Evolutionary conservation across 306 rosid species (phyloP).

Genomic region (Vicia faba): DNA sequence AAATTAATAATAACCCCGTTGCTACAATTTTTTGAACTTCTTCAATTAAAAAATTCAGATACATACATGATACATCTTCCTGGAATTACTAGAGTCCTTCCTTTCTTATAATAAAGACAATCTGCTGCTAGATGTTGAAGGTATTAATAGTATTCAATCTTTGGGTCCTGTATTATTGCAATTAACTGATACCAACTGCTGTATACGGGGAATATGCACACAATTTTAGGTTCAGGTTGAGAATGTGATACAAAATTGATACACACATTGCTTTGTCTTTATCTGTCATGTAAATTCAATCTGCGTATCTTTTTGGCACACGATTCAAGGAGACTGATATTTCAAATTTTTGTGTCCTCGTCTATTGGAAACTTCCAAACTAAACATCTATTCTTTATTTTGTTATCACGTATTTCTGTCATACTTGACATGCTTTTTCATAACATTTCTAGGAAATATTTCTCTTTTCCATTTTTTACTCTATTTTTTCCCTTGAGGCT

Average conservation of each 20-base stretch:
- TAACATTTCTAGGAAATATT: constrained; percentile 16
- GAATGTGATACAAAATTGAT: constrained; percentile 27
- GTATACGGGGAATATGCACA: constrained; percentile 24
- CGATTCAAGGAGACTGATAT: constrained; percentile 17
- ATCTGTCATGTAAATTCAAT: constrained; percentile 15
- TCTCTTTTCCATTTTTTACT: constrained; percentile 1
- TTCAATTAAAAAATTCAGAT: constrained; percentile 19
- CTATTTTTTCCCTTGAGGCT: constrained; percentile 18
- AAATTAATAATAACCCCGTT: neutral
- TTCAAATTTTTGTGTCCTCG: neutral
- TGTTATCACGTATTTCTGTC: constrained; percentile 5
- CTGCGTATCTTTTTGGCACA: constrained; percentile 2
- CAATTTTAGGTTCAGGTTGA: constrained; percentile 24
- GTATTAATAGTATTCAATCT: constrained; percentile 13
- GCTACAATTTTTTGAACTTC: constrained; percentile 1
- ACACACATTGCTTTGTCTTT: constrained; percentile 16
- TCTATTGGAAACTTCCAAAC: constrained; percentile 16
- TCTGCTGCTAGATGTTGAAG: constrained; percentile 20
- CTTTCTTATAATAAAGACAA: neutral
- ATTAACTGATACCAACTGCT: constrained; percentile 16
- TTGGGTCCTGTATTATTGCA: constrained; percentile 22
- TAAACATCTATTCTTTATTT: constrained; percentile 18
- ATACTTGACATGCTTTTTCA: constrained; percentile 26
- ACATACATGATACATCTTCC: neutral
- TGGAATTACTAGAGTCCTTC: neutral